phyloP scores from a whole-genome alignment of 176 grass and related monocot genomes.

The Paspalum notatum region DNA sequence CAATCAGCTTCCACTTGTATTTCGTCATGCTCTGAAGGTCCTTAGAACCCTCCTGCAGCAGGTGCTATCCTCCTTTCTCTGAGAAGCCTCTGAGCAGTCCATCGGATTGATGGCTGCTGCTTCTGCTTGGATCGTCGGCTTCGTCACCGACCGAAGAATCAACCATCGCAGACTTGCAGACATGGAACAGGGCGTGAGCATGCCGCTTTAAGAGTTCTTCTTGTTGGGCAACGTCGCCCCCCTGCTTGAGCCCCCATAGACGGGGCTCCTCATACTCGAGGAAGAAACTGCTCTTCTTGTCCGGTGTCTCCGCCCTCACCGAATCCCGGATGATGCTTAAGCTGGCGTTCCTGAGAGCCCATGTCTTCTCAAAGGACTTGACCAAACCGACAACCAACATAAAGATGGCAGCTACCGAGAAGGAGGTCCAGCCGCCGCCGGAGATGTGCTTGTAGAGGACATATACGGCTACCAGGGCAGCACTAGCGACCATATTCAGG shows the following conservation, averaged over 20 bases:
- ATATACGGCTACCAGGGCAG: neutral
- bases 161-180: slow-evolving; percentile 21
- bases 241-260: neutral
- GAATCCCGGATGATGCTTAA: slow-evolving; percentile 15
- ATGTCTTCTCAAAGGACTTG: slow-evolving; percentile 39
- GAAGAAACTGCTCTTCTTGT: too few relatives aligned
- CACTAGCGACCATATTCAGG: slow-evolving; percentile 5
- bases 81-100: too few relatives aligned
- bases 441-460: slow-evolving; percentile 12
- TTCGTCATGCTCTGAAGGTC: too few relatives aligned
- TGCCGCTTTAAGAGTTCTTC: slow-evolving; percentile 2
- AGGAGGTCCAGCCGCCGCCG: neutral
- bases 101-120: too few relatives aligned
- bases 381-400: neutral
- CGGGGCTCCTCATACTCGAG: neutral
- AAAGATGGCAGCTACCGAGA: neutral
- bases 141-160: neutral
- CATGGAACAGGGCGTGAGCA: neutral
- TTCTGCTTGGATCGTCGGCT: too few relatives aligned
- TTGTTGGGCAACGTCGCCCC: neutral
- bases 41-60: too few relatives aligned
- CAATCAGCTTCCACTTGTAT: neutral
- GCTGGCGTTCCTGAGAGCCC: slow-evolving; percentile 27
- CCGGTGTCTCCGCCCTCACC: neutral
- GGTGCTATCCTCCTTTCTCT: too few relatives aligned